phyloP scores from a whole-genome alignment of 2,329 filamentous ascomycete species.

The Salinomyces thailandicus region DNA sequence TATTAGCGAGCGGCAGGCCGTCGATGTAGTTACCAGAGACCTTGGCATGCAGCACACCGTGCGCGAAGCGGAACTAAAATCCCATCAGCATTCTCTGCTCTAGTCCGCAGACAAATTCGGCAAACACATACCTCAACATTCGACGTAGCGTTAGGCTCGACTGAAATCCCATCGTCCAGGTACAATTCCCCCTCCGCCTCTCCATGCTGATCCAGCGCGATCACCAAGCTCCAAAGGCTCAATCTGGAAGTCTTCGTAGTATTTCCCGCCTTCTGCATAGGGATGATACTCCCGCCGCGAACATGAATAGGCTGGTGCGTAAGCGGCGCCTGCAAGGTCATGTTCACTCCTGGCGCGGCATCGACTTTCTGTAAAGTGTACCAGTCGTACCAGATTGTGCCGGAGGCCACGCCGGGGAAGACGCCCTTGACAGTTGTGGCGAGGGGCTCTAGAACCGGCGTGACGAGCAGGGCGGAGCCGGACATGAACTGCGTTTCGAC shows the following conservation, averaged over 20 bases:
- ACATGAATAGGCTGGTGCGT: conserved; percentile 15
- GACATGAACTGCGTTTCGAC: conserved; percentile 21
- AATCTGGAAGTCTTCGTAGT: conserved; percentile 13
- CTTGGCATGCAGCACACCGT: conserved; percentile 14
- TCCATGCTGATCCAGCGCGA: conserved; percentile 17
- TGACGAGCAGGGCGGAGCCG: conserved; percentile 17
- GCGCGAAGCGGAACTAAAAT: conserved; percentile 15
- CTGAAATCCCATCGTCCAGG: conserved; percentile 19
- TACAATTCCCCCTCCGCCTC: conserved; percentile 14
- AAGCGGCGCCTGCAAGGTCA: conserved; percentile 16
- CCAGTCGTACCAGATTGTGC: conserved; percentile 21
- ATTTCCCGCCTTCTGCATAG: conserved; percentile 15
- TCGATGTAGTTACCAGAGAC: conserved; percentile 16
- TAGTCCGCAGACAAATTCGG: too few relatives aligned
- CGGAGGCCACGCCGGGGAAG: conserved; percentile 17
- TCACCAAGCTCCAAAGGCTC: conserved; percentile 16
- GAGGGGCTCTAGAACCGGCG: conserved; percentile 16
- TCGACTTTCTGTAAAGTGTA: conserved; percentile 15
- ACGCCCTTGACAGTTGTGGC: conserved; percentile 15
- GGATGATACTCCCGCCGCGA: conserved; percentile 16
- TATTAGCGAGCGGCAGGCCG: conserved; percentile 17
- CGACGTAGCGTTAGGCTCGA: conserved; percentile 18
- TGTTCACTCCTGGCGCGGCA: conserved; percentile 15
- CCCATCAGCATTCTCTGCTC: too few relatives aligned
- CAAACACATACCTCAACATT: conserved; percentile 17